Conservation (phyloP, 2,329 filamentous ascomycete species). For the Graphium sp. region DNA sequence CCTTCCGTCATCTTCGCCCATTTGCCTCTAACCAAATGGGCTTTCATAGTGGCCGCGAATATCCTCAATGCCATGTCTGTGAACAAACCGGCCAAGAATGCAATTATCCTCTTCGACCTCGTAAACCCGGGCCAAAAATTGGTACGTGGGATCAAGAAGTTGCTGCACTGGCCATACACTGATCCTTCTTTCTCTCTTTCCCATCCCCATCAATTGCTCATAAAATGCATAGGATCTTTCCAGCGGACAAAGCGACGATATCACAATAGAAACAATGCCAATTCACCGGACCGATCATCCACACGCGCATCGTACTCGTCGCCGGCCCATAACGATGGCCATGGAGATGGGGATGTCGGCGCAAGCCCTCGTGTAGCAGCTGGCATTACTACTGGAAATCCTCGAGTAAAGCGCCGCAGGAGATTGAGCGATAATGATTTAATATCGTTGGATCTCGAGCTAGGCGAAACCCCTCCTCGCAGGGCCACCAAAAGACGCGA, state of each 20-base stretch:
- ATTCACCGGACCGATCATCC: background rate
- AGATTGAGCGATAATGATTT: conserved; percentile 1
- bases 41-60: conserved; percentile 9
- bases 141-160: conserved; percentile 6
- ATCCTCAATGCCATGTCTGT: conserved; percentile 10
- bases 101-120: conserved; percentile 10
- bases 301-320: background rate
- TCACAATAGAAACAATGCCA: conserved; percentile 2
- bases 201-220: no score
- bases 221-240: background rate
- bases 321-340: background rate
- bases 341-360: background rate
- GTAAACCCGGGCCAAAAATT: conserved; percentile 13
- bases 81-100: conserved; percentile 8
- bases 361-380: no score
- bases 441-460: conserved; percentile 3
- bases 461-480: no score
- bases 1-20: background rate
- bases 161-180: no score
- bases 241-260: conserved; percentile 4
- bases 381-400: no score
- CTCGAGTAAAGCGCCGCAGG: no score
- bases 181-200: no score
- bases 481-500: background rate
- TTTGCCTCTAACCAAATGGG: no score